A percentile compares a stretch with the other conserved stretches of the same genome.
Conservation (phyloP, 192 early-diverging fungal species). For the Phycomyces nitens region DNA sequence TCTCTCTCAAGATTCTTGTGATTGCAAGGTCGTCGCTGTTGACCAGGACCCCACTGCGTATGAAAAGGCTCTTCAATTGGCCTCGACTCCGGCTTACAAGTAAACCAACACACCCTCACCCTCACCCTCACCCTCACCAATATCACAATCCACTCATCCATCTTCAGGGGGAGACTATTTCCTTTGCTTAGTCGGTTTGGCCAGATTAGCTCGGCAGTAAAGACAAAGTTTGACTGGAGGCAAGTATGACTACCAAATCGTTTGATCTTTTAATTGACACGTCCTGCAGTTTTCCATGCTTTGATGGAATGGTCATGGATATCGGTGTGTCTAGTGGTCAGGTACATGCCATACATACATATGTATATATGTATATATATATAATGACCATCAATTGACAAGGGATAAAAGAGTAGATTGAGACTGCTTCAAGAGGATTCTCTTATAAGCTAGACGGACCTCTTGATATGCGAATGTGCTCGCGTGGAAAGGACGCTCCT, state of each 20-base stretch:
- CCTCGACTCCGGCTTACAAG: conserved; percentile 32
- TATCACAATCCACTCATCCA: not conserved
- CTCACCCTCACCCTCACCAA: no score
- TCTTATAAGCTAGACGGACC: conserved; percentile 64
- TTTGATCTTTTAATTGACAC: no score
- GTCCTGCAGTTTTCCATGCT: conserved; percentile 30
- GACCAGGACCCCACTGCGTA: conserved; percentile 70
- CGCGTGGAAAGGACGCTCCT: conserved; percentile 23
- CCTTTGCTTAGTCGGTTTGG: conserved; percentile 62
- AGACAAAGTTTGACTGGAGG: conserved; percentile 24
- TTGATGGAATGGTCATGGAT: conserved; percentile 74
- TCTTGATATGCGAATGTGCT: conserved; percentile 75
- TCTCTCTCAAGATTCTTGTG: conserved; percentile 28
- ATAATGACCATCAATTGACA: no score
- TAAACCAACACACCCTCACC: conserved; percentile 16
- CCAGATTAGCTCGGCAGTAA: conserved; percentile 40
- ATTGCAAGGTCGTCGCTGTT: conserved; percentile 62
- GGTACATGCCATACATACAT: not conserved
- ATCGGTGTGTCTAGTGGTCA: conserved; percentile 73
- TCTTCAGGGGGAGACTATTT: conserved; percentile 44
- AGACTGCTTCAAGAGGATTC: conserved; percentile 63
- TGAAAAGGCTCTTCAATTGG: conserved; percentile 49
- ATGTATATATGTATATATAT: not conserved
- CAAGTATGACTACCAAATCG: no score
- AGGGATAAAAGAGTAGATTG: conserved; percentile 41